Evolutionary conservation across 192 early-diverging fungal genomes (phyloP).

Genomic region (Coemansia sp.): DNA sequence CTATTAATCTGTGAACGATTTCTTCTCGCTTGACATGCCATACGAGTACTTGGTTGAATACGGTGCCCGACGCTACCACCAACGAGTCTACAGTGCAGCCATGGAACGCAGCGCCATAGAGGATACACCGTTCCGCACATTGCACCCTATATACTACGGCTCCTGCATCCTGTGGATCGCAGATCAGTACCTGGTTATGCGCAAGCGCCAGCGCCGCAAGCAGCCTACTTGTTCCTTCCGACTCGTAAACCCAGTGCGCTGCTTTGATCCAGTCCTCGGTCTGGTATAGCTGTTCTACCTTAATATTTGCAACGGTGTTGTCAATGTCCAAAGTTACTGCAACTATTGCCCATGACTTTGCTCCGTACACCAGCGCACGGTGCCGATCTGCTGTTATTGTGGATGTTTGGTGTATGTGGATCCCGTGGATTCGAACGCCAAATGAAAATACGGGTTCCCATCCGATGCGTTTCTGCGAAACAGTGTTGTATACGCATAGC

Average conservation of each 20-base stretch:
- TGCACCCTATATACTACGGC: slow-evolving; percentile 42
- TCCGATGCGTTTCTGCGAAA: not conserved
- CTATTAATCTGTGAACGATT: slow-evolving; percentile 8
- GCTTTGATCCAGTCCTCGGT: slow-evolving; percentile 80
- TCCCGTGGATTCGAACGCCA: slow-evolving; percentile 49
- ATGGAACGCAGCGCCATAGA: slow-evolving; percentile 75
- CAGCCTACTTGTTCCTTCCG: not conserved
- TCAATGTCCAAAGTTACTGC: not conserved
- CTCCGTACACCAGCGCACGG: slow-evolving; percentile 50
- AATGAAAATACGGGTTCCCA: slow-evolving; percentile 19
- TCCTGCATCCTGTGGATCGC: not conserved
- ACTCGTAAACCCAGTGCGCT: slow-evolving; percentile 62
- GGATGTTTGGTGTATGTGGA: slow-evolving; percentile 11
- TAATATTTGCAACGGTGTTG: not conserved
- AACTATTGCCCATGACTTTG: slow-evolving; percentile 47
- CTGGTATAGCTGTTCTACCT: slow-evolving; percentile 5
- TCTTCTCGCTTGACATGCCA: slow-evolving; percentile 48
- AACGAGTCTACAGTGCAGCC: slow-evolving; percentile 56
- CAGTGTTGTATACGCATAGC: slow-evolving; percentile 36
- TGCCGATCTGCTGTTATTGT: not conserved
- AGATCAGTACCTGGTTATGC: slow-evolving; percentile 66
- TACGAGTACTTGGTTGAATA: slow-evolving; percentile 78
- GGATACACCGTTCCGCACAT: slow-evolving; percentile 68
- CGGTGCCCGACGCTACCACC: slow-evolving; percentile 73
- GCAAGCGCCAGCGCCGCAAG: slow-evolving; percentile 66